Evolutionary conservation across 495 filamentous ascomycete species (phyloP), one percentile per base, ranked within the genome.

Genomic region (Aspergillus bertholletiae): DNA sequence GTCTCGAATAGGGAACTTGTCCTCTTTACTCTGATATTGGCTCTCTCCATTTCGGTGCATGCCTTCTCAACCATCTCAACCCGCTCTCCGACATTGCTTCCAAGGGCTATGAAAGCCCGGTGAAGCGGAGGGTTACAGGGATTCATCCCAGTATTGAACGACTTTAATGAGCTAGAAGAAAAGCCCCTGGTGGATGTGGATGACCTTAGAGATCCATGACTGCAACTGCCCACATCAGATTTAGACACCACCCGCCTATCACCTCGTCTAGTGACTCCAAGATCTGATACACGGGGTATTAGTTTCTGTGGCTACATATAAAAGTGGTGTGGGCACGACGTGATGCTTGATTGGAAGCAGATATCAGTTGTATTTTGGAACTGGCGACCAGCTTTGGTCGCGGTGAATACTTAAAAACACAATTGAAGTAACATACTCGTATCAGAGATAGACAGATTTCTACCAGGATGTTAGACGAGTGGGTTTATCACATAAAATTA

Each of bases 1-100:
- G 93, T 98, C 73, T 97, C 90, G 77, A 93, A 98, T 34, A 98
- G 76, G 50, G 85, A 84, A 65, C 94, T 97, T 0, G 93, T 96
- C 60, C 86, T 74, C 50, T 83, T 80, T 35, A 98, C 80, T 53
- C 74, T 82, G 67, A 97, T 89, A 46, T 80, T 83, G 30, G 82
- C 74, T 26, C 71, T 66, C 48, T 87, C 81, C 84, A 98, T 88
- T 62, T 87, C 81, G 20, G 74, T 76, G 67, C 90, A 90, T 1
- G 94, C 92, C 53, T 78, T 73, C 69, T 96, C 90, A 44, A 98
- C 92, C 81, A 83, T 87, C 34, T 74, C 78, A 32, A 95, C 75
- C 24, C 92, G 86, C 66, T 97, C 89, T 11, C 94, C 94, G 18
- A 96, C 70, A 73, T 98, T 98, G 68, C 93, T 96, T 6, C 94